Base-by-base conservation (phyloP, 2,329 filamentous ascomycete species). In the Meredithiella fracta region DNA sequence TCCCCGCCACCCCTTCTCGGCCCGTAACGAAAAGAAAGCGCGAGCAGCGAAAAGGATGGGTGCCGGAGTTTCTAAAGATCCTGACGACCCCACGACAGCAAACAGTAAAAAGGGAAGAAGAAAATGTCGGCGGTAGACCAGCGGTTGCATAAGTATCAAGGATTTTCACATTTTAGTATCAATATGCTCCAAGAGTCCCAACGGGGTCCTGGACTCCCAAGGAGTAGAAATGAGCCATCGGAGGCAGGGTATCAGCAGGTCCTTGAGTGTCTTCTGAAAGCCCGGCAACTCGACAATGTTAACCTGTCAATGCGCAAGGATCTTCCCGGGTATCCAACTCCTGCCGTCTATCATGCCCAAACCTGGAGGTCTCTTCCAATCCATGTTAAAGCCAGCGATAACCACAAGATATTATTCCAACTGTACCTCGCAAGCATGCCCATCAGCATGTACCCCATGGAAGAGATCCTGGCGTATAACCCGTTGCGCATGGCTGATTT, bases 361-460 rank as follows among this genome's bases (percentile, higher is more conserved):
- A 17, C 38, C 15, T 56, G 55, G 55, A 29, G 50, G 14, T 52
- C 49, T 22, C 40, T 56, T 17, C 55, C 55, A 14, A 26, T 53
- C 9, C 55, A 56, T 26, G 26, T 52, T 9, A 56, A 56, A 37
- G 53, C 53, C 20, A 56, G 49, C 9, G 57, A 58, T 20, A 58
- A 58, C 50, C 50, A 55, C 22, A 56, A 56, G 40, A 52, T 58
- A 17, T 34, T 58, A 7, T 53, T 56, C 25, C 53, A 58, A 40
- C 14, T 58, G 17, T 58, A 56, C 25, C 40, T 56, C 37, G 34
- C 49, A 31, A 58, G 57, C 37, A 58, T 58, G 57, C 57, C 57
- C 17, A 51, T 50, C 23, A 58, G 53, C 42, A 58, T 58, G 23
- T 58, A 56, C 23, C 57, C 57, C 4, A 53, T 58, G 49, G 57